Percentiles rank a stretch among this genome's conserved stretches.
phyloP scores from a whole-genome alignment of 805 yeast species.

The Isabelozyma rhagii region DNA sequence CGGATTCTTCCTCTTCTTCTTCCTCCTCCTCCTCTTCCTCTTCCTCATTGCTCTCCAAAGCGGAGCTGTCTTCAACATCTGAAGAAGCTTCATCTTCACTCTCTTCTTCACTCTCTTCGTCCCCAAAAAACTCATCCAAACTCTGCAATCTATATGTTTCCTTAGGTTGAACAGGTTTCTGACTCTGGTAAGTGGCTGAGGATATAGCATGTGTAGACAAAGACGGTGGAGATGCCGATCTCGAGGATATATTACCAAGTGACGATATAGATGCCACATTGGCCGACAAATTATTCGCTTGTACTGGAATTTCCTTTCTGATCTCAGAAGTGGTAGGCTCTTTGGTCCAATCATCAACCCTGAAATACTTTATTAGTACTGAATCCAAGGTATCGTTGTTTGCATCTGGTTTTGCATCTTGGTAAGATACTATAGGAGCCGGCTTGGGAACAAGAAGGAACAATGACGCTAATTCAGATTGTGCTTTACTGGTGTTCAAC shows the following conservation, averaged over 20 bases:
- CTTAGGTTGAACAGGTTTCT: slow-evolving; percentile 7
- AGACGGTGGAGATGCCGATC: slow-evolving; percentile 17
- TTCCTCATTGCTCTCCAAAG: slow-evolving; percentile 4
- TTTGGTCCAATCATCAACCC: slow-evolving; percentile 45
- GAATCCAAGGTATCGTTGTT: slow-evolving; percentile 8
- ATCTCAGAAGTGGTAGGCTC: slow-evolving; percentile 21
- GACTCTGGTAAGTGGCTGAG: slow-evolving; percentile 12
- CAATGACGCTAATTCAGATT: slow-evolving; percentile 62
- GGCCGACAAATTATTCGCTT: slow-evolving; percentile 9
- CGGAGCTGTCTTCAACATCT: not conserved
- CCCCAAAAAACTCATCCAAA: slow-evolving; percentile 78
- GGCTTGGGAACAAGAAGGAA: slow-evolving; percentile 78
- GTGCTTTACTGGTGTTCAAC: slow-evolving; percentile 38
- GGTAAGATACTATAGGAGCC: slow-evolving; percentile 43
- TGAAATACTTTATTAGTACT: slow-evolving; percentile 15
- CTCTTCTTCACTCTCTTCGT: slow-evolving; percentile 13
- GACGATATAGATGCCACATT: slow-evolving; percentile 11
- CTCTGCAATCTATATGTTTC: slow-evolving; percentile 63
- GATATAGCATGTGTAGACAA: slow-evolving; percentile 21
- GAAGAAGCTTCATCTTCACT: slow-evolving; percentile 14
- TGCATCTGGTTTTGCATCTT: not conserved
- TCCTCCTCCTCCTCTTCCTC: slow-evolving; percentile 9
- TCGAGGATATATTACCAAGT: slow-evolving; percentile 6
- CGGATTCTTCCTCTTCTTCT: slow-evolving; percentile 7
- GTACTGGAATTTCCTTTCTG: slow-evolving; percentile 23